These are phyloP conservation scores for Boletus tomentosulus DNA, from an alignment of 768 basidiomycete species.

Conservation along the genomic window DNA sequence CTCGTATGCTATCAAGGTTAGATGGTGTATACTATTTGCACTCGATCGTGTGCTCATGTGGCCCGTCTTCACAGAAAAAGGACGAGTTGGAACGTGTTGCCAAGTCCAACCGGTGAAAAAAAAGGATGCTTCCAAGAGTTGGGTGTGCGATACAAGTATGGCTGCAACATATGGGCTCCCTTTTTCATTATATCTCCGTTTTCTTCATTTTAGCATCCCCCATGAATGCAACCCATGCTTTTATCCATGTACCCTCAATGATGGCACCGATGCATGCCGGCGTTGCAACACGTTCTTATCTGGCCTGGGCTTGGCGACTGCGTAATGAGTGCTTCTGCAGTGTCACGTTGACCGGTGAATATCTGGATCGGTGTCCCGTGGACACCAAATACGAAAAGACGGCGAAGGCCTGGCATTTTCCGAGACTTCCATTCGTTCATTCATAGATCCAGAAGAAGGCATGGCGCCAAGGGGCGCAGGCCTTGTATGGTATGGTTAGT, in stretches of 20 bases:
- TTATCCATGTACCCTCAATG: conserved; percentile 18
- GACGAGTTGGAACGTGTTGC: conserved; percentile 99
- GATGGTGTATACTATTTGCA: conserved; percentile 4
- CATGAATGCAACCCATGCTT: conserved; percentile 27
- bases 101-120: conserved; percentile 93
- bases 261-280: conserved; percentile 5
- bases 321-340: conserved; percentile 2
- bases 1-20: conserved; percentile 98
- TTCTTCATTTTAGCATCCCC: conserved; percentile 9
- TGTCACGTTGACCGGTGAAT: not conserved
- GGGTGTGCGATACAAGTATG: conserved; percentile 18
- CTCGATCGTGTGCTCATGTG: conserved; percentile 1
- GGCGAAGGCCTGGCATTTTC: conserved; percentile 12
- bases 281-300: conserved; percentile 5
- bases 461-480: not conserved
- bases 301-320: not conserved
- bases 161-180: conserved; percentile 21
- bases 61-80: conserved; percentile 66
- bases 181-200: conserved; percentile 5
- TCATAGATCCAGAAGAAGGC: not conserved
- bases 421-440: conserved; percentile 8
- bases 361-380: not conserved
- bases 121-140: not conserved
- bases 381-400: not conserved
- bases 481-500: not conserved